Evolutionary conservation across 495 filamentous ascomycete genomes (phyloP).

Genomic region (Parachaetomium inaequale): DNA sequence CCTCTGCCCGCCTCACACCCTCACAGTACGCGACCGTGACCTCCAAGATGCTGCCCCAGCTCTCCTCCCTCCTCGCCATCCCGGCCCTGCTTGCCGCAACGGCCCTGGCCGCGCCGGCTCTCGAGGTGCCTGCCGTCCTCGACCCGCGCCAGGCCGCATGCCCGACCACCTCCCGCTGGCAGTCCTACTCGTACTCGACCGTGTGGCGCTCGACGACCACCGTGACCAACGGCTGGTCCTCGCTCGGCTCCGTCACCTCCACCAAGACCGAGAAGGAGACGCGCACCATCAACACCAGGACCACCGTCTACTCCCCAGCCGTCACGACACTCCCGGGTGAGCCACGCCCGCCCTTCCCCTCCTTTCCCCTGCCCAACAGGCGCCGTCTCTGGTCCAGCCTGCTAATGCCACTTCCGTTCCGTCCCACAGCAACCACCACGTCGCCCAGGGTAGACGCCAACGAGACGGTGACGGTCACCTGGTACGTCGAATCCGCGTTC

Average conservation of each 20-base stretch:
- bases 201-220: slow-evolving; percentile 7
- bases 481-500: no score
- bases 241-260: slow-evolving; percentile 10
- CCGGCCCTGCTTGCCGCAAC: slow-evolving; percentile 3
- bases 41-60: slow-evolving; percentile 1
- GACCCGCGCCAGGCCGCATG: neutral
- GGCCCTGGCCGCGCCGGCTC: neutral
- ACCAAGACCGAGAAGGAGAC: slow-evolving; percentile 10
- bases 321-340: slow-evolving; percentile 7
- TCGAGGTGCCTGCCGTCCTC: slow-evolving; percentile 3
- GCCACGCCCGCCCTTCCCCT: neutral
- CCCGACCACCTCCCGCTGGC: neutral
- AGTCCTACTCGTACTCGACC: neutral
- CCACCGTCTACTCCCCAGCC: slow-evolving; percentile 5
- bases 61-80: slow-evolving; percentile 1
- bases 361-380: neutral
- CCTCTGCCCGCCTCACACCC: neutral
- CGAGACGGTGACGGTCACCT: neutral
- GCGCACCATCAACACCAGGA: neutral
- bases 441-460: neutral
- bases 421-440: slow-evolving; percentile 2
- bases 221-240: slow-evolving; percentile 1
- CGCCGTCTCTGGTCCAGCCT: neutral
- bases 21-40: neutral
- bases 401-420: no score